Conservation (phyloP, 176 grass and related monocot genomes). For the Carex cristatella region DNA sequence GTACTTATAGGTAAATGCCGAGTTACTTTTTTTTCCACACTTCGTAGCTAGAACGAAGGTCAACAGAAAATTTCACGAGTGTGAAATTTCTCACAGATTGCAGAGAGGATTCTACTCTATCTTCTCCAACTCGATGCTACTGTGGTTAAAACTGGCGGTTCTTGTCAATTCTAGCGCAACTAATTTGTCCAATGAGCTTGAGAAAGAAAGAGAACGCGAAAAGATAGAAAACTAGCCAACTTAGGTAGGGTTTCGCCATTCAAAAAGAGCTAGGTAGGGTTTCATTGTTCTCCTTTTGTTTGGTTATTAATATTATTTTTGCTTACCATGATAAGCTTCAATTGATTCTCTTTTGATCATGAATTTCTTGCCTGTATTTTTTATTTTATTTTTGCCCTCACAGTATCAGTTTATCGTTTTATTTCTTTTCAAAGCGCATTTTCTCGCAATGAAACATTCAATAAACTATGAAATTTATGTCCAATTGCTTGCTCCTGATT, state of each 20-base stretch:
- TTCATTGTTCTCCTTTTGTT: constrained; percentile 9
- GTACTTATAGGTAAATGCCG: no score
- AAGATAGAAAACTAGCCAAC: not conserved
- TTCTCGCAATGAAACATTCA: not conserved
- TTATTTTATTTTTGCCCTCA: not conserved
- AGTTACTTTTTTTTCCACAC: no score
- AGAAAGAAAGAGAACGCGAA: not conserved
- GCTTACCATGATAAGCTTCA: not conserved
- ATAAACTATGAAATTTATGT: not conserved
- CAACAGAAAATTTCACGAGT: not conserved
- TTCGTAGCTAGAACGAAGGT: not conserved
- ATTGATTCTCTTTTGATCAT: constrained; percentile 12
- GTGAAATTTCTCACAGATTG: not conserved
- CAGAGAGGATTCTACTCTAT: not conserved
- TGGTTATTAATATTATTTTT: not conserved
- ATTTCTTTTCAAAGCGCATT: not conserved
- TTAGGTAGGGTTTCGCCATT: constrained; percentile 1
- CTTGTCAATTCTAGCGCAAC: constrained; percentile 20
- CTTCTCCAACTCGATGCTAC: constrained; percentile 15
- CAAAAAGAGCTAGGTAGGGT: not conserved
- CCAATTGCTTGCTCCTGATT: not conserved
- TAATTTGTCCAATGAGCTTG: constrained; percentile 11
- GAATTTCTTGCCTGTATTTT: not conserved
- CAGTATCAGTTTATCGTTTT: not conserved
- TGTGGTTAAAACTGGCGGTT: constrained; percentile 24